Percentiles rank a stretch among this genome's conserved stretches.
Evolutionary conservation across 306 rosid species (phyloP).

Genomic region (Hippophae rhamnoides): DNA sequence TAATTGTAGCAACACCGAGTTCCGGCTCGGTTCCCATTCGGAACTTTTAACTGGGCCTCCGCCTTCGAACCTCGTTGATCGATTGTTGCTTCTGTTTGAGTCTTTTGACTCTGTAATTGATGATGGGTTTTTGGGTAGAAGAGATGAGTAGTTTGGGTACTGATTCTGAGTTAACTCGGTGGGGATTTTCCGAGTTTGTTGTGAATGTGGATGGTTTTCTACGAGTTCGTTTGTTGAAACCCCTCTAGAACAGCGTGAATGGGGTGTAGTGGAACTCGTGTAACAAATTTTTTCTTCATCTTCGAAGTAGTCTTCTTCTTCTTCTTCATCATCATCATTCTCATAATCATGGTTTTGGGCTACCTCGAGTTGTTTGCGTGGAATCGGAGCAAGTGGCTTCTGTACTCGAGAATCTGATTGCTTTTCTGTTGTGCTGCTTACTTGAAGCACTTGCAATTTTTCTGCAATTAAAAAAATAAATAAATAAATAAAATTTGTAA

Average conservation of each 20-base stretch:
- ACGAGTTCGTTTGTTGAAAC: conserved; percentile 58
- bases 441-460: conserved; percentile 40
- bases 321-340: conserved; percentile 35
- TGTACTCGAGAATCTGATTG: conserved; percentile 25
- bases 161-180: background rate
- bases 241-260: conserved; percentile 76
- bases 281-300: conserved; percentile 53
- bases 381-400: conserved; percentile 17
- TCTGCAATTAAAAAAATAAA: conserved; percentile 21
- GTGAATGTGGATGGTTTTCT: conserved; percentile 16
- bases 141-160: no score
- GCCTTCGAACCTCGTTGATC: conserved; percentile 18
- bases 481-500: no score
- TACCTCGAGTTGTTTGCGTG: conserved; percentile 28
- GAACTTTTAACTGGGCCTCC: conserved; percentile 7
- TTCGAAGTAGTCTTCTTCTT: conserved; percentile 33
- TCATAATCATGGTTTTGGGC: conserved; percentile 13
- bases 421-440: conserved; percentile 20
- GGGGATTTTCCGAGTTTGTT: conserved; percentile 3
- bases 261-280: conserved; percentile 61
- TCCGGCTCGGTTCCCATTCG: conserved; percentile 28
- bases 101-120: background rate
- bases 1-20: conserved; percentile 60
- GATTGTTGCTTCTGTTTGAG: conserved; percentile 4
- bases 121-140: background rate